Evolutionary conservation across 305 asterid genomes (phyloP), one percentile per base, ranked within the genome.

Genomic region (Plantago lanceolata): DNA sequence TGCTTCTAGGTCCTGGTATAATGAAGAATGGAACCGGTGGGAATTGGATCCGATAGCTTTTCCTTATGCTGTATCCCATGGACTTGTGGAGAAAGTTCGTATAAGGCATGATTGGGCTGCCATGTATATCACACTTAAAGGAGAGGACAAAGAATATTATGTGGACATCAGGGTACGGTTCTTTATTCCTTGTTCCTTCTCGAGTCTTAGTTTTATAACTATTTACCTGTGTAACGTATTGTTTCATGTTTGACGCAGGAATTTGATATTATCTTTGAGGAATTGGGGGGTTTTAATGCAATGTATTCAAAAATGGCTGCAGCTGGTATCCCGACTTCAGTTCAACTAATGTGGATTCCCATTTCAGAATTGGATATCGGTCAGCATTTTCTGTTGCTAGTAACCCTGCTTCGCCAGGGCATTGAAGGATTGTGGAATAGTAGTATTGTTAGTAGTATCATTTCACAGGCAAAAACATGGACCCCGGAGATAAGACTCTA

Each of bases 291-390:
- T 64, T 80, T 90, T 78, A 95, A 94, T 79, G 96, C 93, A 57
- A 78, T 90, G 71, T 94, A 94, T 79, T 68, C 86, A 81, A 86
- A 86, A 78, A 84, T 94, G 95, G 68, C 84, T 68, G 92, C 93
- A 35, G 82, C 85, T 72, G 88, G 81, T 53, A 74, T 94, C 66
- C 99, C 97, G 61, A 86, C 90, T 73, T 82, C 81, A 57, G 90
- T 87, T 76, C 99, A 94, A 78, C 81, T 90, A 56, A 94, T 94
- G 99, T 82, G 93, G 95, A 86, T 94, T 81, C 99, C 99, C 63
- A 73, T 94, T 60, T 86, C 85, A 7, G 99, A 90, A 71, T 73
- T 90, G 78, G 76, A 84, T 68, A 63, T 88, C 48, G 70, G 76
- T 61, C 95, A 86, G 76, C 96, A 84, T 69, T 75, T 88, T 78